These are phyloP conservation scores for Cercospora sp. DNA, from an alignment of 2,329 filamentous ascomycete genomes.

Conservation along the genomic window DNA sequence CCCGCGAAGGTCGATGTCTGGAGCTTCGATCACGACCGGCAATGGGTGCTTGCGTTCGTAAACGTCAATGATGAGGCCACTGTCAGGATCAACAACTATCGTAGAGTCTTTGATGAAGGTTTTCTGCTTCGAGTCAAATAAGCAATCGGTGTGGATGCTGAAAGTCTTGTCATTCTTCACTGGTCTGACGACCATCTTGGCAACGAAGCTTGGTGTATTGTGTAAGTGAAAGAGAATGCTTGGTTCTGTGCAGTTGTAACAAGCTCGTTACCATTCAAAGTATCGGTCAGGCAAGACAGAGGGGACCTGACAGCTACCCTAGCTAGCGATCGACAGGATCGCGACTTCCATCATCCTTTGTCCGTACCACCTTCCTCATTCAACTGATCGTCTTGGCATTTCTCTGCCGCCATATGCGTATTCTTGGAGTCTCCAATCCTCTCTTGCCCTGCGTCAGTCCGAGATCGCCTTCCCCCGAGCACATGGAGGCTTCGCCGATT, in stretches of 20 bases:
- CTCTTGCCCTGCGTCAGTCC: not conserved
- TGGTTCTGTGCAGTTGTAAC: not conserved
- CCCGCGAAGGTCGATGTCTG: conserved; percentile 57
- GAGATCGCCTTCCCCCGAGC: not conserved
- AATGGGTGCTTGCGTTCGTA: conserved; percentile 28
- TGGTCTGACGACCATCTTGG: conserved; percentile 22
- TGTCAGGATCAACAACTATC: conserved; percentile 44
- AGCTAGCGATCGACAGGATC: not conserved
- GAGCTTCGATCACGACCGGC: too few species aligned
- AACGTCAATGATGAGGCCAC: conserved; percentile 47
- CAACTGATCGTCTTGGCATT: not conserved
- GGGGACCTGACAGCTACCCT: not conserved
- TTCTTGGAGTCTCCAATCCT: not conserved
- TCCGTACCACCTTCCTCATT: not conserved
- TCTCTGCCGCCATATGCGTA: not conserved
- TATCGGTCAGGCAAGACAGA: not conserved
- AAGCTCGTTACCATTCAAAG: not conserved
- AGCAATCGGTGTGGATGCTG: conserved; percentile 49
- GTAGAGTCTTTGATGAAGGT: conserved; percentile 46
- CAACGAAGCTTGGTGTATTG: not conserved
- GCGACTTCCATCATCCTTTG: not conserved
- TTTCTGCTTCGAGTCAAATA: conserved; percentile 52
- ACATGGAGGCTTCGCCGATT: not conserved
- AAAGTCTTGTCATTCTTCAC: conserved; percentile 19
- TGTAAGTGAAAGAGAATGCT: not conserved